Base-by-base conservation (phyloP, 78 protist genomes). In the Speleostelium caveatum region DNA sequence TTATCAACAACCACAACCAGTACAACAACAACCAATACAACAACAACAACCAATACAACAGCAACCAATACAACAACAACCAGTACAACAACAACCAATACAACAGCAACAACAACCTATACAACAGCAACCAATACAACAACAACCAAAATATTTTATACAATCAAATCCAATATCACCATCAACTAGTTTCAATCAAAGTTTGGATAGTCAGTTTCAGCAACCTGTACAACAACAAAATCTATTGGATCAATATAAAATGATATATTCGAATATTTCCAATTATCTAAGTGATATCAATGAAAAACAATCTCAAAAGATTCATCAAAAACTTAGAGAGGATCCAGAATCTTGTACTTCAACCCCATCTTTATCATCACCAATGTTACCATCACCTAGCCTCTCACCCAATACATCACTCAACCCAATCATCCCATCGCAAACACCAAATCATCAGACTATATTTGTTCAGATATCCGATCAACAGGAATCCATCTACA, bases 391-490 rank as follows among this genome's bases (percentile, higher is more conserved):
- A 32, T n/a, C 72, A 36, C 72, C 24, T 30, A 4, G 14, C 3
- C 10, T 45, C 6, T 45, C 53, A 45, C 53, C 53, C 6, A 45
- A 45, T 45, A 14, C 53, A 45, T 14, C n/a, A 14, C 53, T 14
- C 10, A 45, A 14, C 10, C 53, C 53, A 45, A 14, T 10, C 10
- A 14, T 10, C 6, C 53, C 53, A 45, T 45, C 53, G 10, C 53
- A 6, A 45, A 14, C 10, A 6, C 10, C 53, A 14, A 35, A 26
- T 28, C 69, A 58, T 58, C 53, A 45, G 6, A 14, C 10, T 14
- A 28, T 74, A 58, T 58, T 74, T 22, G 39, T 74, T 38, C 83
- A 53, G 33, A n/a, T 74, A 22, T 58, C 68, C 8, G 83, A 74
- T 14, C 21, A 17, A n/a, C 83, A 74, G 58, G 68, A 74, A 19